A percentile compares a stretch with the other conserved stretches of the same genome.
Evolutionary conservation across 2,329 filamentous ascomycete genomes (phyloP).

Genomic region (Fusarium temperatum): DNA sequence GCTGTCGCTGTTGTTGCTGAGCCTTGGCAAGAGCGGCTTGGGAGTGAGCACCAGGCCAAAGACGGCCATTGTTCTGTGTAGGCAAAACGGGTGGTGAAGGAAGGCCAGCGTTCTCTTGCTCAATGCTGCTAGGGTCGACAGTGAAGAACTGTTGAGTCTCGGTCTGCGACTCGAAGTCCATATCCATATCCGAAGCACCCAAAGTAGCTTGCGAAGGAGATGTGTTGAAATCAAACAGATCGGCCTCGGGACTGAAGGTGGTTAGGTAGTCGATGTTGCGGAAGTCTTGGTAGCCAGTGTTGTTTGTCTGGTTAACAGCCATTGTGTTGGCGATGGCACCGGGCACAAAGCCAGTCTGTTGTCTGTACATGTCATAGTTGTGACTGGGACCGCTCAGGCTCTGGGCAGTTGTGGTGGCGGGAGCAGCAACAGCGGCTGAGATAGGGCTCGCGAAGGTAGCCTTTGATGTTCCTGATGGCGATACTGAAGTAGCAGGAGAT

Average conservation of each 20-base stretch:
- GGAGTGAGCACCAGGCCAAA: conserved; percentile 94
- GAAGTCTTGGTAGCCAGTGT: conserved; percentile 62
- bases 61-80: conserved; percentile 69
- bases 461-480: conserved; percentile 64
- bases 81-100: conserved; percentile 56
- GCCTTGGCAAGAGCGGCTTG: conserved; percentile 83
- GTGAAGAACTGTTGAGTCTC: conserved; percentile 74
- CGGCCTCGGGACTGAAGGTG: conserved; percentile 68
- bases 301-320: conserved; percentile 73
- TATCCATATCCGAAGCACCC: conserved; percentile 72
- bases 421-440: conserved; percentile 62
- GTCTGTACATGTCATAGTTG: conserved; percentile 94
- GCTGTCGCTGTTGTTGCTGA: conserved; percentile 73
- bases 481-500: conserved; percentile 63
- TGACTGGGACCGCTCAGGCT: conserved; percentile 85
- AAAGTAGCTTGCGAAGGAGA: conserved; percentile 68
- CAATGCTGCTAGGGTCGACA: conserved; percentile 78
- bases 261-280: conserved; percentile 62
- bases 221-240: conserved; percentile 78
- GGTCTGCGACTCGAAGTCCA: conserved; percentile 59
- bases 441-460: conserved; percentile 61
- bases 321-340: conserved; percentile 84
- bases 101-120: conserved; percentile 62
- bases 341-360: conserved; percentile 91
- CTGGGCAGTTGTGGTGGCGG: conserved; percentile 64